A percentile compares a stretch with the other conserved stretches of the same genome.
phyloP scores from a whole-genome alignment of 495 filamentous ascomycete species.

The Terfezia claveryi region DNA sequence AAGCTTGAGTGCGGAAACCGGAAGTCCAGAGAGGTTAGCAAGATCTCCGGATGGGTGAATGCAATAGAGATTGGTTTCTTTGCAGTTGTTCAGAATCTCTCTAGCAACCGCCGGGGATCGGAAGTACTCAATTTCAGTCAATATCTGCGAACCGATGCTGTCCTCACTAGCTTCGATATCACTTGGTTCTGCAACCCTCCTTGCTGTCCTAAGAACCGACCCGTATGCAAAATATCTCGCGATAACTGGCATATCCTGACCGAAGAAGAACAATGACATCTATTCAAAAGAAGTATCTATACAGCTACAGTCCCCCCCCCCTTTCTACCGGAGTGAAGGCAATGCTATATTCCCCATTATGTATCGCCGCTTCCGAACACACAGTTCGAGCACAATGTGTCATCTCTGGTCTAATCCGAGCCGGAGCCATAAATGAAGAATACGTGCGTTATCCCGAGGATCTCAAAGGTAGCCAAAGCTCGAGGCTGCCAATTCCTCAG shows the following conservation, averaged over 20 bases:
- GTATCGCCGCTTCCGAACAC: slow-evolving; percentile 53
- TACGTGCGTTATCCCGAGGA: slow-evolving; percentile 52
- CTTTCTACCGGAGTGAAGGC: slow-evolving; percentile 38
- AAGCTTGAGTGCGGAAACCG: slow-evolving; percentile 54
- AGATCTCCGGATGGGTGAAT: slow-evolving; percentile 97
- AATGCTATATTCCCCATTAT: slow-evolving; percentile 65
- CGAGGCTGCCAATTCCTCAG: slow-evolving; percentile 78
- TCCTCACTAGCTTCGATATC: slow-evolving; percentile 50
- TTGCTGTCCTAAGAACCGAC: slow-evolving; percentile 81
- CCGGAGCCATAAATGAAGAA: slow-evolving; percentile 34
- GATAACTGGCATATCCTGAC: background rate
- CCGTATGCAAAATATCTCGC: slow-evolving; percentile 45
- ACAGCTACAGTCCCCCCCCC: slow-evolving; percentile 10
- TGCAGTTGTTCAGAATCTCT: slow-evolving; percentile 82
- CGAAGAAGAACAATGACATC: background rate
- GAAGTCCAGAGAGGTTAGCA: slow-evolving; percentile 85
- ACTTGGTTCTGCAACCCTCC: slow-evolving; percentile 66
- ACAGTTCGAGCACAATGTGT: slow-evolving; percentile 35
- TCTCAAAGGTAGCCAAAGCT: slow-evolving; percentile 47
- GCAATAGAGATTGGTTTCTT: slow-evolving; percentile 99
- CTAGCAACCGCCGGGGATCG: no score
- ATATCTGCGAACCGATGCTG: slow-evolving; percentile 44
- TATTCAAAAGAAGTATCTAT: slow-evolving; percentile 13
- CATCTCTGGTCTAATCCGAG: slow-evolving; percentile 13
- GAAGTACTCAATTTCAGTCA: no score